A percentile compares a stretch with the other conserved stretches of the same genome.
These are phyloP conservation scores for Astrothelium subdiscretum DNA, from an alignment of 495 filamentous ascomycete species.

Conservation along the genomic window DNA sequence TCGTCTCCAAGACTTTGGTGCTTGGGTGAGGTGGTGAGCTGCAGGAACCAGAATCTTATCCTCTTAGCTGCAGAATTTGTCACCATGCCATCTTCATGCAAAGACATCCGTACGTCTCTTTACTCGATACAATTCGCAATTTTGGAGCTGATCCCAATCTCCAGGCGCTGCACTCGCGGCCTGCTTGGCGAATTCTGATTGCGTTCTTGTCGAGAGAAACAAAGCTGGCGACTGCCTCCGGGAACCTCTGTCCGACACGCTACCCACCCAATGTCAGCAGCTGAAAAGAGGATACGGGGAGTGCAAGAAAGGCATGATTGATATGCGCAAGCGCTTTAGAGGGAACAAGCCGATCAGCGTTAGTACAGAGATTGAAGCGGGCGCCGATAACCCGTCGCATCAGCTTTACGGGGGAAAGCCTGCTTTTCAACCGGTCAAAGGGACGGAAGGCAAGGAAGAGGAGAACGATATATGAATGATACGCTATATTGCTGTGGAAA, in stretches of 20 bases:
- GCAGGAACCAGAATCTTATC: neutral
- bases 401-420: slow-evolving; percentile 67
- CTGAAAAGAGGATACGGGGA: slow-evolving; percentile 83
- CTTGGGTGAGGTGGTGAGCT: neutral
- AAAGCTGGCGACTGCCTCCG: slow-evolving; percentile 78
- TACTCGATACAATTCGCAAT: slow-evolving; percentile 5
- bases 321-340: slow-evolving; percentile 97
- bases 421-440: slow-evolving; percentile 49
- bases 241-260: slow-evolving; percentile 58
- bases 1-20: no score
- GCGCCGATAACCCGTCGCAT: slow-evolving; percentile 26
- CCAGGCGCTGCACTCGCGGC: slow-evolving; percentile 78
- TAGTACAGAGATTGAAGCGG: slow-evolving; percentile 47
- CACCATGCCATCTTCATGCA: slow-evolving; percentile 89
- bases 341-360: slow-evolving; percentile 81
- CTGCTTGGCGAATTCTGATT: slow-evolving; percentile 92
- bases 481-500: slow-evolving; percentile 14
- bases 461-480: slow-evolving; percentile 11
- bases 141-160: neutral
- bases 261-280: slow-evolving; percentile 84
- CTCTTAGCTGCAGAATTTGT: neutral
- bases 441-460: slow-evolving; percentile 26
- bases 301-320: slow-evolving; percentile 91
- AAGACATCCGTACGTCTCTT: slow-evolving; percentile 71
- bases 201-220: slow-evolving; percentile 83